These are phyloP conservation scores for Annulohypoxylon maeteangense DNA, from an alignment of 495 filamentous ascomycete genomes.

Conservation along the genomic window DNA sequence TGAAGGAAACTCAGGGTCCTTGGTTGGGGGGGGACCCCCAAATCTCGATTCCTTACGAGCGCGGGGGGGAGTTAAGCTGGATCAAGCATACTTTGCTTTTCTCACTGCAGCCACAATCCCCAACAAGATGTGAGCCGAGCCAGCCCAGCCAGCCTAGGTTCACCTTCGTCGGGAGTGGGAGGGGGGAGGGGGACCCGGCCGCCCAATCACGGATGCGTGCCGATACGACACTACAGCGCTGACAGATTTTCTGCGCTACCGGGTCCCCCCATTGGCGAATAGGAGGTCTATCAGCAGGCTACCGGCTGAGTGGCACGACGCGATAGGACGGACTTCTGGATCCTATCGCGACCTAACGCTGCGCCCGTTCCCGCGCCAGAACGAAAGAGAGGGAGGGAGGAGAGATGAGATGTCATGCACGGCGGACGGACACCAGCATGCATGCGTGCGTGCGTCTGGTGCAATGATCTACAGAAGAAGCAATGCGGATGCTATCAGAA, in stretches of 20 bases:
- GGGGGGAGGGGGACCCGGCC: background rate
- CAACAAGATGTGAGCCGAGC: slow-evolving; percentile 9
- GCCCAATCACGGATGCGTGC: slow-evolving; percentile 24
- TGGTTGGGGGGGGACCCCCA: slow-evolving; percentile 14
- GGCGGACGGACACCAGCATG: slow-evolving; percentile 27
- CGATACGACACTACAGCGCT: background rate
- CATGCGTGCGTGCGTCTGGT: slow-evolving; percentile 35
- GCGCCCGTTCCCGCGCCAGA: slow-evolving; percentile 9
- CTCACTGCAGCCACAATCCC: slow-evolving; percentile 16
- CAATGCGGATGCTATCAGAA: slow-evolving; percentile 8
- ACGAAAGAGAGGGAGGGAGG: too few relatives aligned
- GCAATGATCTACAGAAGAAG: slow-evolving; percentile 28
- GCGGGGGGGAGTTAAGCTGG: slow-evolving; percentile 24
- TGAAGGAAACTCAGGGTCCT: background rate
- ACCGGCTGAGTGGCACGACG: slow-evolving; percentile 34
- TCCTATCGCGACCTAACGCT: slow-evolving; percentile 32
- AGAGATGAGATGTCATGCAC: slow-evolving; percentile 24
- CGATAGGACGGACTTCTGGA: slow-evolving; percentile 27
- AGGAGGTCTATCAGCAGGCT: slow-evolving; percentile 12
- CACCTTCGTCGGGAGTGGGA: slow-evolving; percentile 3
- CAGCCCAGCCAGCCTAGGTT: background rate
- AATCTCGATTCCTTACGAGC: slow-evolving; percentile 19
- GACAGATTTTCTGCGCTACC: slow-evolving; percentile 17
- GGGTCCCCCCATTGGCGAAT: slow-evolving; percentile 30
- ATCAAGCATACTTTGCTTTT: slow-evolving; percentile 9